These are phyloP conservation scores for Cucumis variabilis DNA, from an alignment of 331 rosid genomes.

Conservation along the genomic window DNA sequence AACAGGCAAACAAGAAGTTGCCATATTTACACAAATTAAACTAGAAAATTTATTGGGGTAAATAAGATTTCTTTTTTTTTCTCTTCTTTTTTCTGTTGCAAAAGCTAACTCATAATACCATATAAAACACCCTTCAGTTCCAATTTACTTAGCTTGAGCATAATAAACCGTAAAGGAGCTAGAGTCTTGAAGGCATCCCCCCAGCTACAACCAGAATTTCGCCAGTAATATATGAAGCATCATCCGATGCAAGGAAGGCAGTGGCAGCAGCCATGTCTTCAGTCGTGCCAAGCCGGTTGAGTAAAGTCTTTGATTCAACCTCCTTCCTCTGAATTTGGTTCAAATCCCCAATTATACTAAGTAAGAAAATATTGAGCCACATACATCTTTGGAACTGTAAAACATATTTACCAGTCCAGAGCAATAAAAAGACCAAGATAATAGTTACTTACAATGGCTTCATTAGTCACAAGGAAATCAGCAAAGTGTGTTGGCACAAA, in stretches of 20 bases:
- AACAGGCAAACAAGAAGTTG: neutral
- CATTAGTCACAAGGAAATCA: conserved; percentile 52
- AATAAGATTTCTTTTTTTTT: neutral
- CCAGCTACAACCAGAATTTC: conserved; percentile 96
- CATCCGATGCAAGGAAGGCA: conserved; percentile 91
- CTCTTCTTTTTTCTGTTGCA: neutral
- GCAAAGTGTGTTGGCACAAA: conserved; percentile 96
- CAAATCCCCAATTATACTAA: conserved; percentile 31
- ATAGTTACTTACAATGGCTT: conserved; percentile 54
- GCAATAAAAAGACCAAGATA: neutral
- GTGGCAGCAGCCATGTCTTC: conserved; percentile 90
- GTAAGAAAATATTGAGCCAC: too few species aligned
- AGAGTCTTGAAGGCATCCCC: conserved; percentile 87
- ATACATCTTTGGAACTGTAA: neutral
- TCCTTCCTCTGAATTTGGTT: conserved; percentile 56
- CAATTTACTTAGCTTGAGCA: neutral
- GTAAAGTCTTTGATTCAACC: conserved; percentile 65
- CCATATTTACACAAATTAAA: neutral
- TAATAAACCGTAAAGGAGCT: conserved; percentile 32
- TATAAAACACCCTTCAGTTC: neutral
- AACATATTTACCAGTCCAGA: neutral
- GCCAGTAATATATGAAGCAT: conserved; percentile 92
- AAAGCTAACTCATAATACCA: neutral
- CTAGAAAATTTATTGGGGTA: neutral
- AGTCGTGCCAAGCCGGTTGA: conserved; percentile 86